Evolutionary conservation across 2,329 filamentous ascomycete genomes (phyloP), one percentile per base, ranked within the genome.

Genomic region (Hymenoscyphus scutula): DNA sequence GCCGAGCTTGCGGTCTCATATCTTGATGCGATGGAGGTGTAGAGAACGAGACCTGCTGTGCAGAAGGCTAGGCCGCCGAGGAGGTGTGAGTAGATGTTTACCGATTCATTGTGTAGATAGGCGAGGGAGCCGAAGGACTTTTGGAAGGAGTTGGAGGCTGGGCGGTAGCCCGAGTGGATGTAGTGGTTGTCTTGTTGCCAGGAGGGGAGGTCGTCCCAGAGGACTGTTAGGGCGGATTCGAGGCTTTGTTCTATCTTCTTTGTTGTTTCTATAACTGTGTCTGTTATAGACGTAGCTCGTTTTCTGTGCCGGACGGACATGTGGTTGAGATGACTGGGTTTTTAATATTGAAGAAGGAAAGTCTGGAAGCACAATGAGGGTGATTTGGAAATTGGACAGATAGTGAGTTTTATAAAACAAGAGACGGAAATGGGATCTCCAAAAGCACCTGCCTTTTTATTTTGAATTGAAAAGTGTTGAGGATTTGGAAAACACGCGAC

Each of bases 51-150:
- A 1, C 80, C 83, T 1, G 79, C 76, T 6, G 79, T 71, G 2
- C 84, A 72, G 62, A 89, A 87, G 38, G 83, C 68, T 1, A 89
- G 58, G 11, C 88, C 84, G 7, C 91, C 92, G 10, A 88, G 32
- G 13, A 91, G 79, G 74, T 91, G 89, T 2, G 85, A 82, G 74
- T 88, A 90, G 70, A 91, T 90, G 74, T 91, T 91, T 56, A 91
- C 83, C 5, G 84, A 83, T 72, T 77, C 72, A 67, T 78, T 90
- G 76, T 91, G 87, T 15, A 90, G 71, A 74, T 89, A 86, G 59
- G 78, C 75, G 17, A 90, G 77, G 38, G 82, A 86, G 45, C 80
- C 76, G 62, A 84, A 79, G 23, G 85, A 89, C 61, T 77, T 80
- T 15, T 72, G 63, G 74, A 86, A 89, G 0, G 87, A 89, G 61